These are phyloP conservation scores for Alternaria panax DNA, from an alignment of 2,329 filamentous ascomycete species.

Conservation along the genomic window DNA sequence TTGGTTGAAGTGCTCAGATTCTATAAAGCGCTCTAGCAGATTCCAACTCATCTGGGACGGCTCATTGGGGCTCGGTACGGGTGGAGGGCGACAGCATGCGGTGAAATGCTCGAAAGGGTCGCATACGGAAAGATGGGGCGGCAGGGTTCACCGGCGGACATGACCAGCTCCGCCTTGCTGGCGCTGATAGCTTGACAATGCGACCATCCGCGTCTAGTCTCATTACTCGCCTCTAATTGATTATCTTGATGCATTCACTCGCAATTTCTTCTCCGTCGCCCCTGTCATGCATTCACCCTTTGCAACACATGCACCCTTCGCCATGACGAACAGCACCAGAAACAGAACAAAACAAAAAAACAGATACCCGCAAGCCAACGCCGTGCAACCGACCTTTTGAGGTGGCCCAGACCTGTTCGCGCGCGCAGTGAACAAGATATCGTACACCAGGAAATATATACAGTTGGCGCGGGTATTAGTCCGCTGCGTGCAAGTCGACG, in stretches of 20 bases:
- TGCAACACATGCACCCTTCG: background rate
- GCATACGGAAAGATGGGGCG: constrained; percentile 24
- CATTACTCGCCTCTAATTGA: background rate
- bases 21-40: constrained; percentile 87
- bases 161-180: constrained; percentile 16
- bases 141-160: constrained; percentile 24
- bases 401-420: constrained; percentile 1
- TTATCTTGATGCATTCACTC: background rate
- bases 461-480: constrained; percentile 49
- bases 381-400: constrained; percentile 8
- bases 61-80: constrained; percentile 45
- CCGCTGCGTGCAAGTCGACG: constrained; percentile 84
- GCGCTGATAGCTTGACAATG: constrained; percentile 9
- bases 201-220: background rate
- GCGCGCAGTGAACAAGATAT: constrained; percentile 18
- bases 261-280: background rate
- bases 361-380: constrained; percentile 8
- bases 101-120: constrained; percentile 31
- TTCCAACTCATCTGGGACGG: constrained; percentile 70
- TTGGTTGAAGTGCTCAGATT: constrained; percentile 93
- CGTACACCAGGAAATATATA: constrained; percentile 30
- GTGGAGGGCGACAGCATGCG: constrained; percentile 22
- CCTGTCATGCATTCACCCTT: background rate
- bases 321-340: background rate
- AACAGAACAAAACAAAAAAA: constrained; percentile 9